phyloP scores from a whole-genome alignment of 345 rosid species.

The Gynandropsis gynandra region DNA sequence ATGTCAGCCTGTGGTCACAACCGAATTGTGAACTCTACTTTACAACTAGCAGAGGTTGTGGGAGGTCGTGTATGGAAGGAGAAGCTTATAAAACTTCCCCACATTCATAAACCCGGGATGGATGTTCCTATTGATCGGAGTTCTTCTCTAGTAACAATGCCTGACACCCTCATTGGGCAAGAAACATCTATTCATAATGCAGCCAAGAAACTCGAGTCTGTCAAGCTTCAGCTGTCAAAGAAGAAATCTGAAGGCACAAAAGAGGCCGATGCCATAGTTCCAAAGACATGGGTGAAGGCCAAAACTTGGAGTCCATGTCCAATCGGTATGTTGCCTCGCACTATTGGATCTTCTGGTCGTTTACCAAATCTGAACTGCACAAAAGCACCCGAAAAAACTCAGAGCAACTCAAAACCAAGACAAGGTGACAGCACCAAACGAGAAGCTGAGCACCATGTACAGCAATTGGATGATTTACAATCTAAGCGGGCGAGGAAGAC shows the following conservation, averaged over 20 bases:
- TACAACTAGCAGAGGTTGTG: conserved; percentile 41
- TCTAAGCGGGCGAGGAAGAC: conserved; percentile 42
- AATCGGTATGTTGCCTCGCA: conserved; percentile 66
- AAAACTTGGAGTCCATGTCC: conserved; percentile 84
- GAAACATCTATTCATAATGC: conserved; percentile 41
- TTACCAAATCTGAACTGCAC: conserved; percentile 52
- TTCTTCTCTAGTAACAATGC: conserved; percentile 17
- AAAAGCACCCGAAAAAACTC: conserved; percentile 1
- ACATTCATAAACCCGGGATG: conserved; percentile 20
- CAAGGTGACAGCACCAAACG: conserved; percentile 27
- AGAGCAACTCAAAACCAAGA: conserved; percentile 23
- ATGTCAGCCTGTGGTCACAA: conserved; percentile 36
- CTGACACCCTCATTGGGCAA: conserved; percentile 33
- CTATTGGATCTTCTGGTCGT: conserved; percentile 50
- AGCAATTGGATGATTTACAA: conserved; percentile 14
- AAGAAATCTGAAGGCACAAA: conserved; percentile 25
- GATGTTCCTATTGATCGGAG: conserved; percentile 28
- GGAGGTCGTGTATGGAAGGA: conserved; percentile 33
- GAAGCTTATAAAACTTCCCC: conserved; percentile 43
- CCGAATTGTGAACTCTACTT: conserved; percentile 42
- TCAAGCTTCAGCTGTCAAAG: conserved; percentile 32
- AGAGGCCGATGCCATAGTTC: conserved; percentile 21
- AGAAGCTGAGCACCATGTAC: conserved; percentile 23
- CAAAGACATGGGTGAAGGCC: conserved; percentile 45
- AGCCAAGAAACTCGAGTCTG: conserved; percentile 46